These are phyloP conservation scores for Capsella rubella DNA, from an alignment of 441 rosid species.

Conservation along the genomic window DNA sequence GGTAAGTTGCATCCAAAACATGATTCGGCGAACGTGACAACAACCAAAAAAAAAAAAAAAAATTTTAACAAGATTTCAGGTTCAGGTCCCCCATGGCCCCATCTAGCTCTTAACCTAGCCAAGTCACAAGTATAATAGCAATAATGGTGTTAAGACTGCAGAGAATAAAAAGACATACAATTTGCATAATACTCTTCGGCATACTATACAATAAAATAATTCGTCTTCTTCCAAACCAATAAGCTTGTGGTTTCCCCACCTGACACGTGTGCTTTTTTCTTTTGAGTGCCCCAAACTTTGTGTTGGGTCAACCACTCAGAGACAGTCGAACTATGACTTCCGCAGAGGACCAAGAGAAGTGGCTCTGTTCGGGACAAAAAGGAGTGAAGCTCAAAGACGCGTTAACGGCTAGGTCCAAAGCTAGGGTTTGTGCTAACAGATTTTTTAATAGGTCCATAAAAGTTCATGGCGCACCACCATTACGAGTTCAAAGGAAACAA, in stretches of 20 bases:
- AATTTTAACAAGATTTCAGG: slow-evolving; percentile 23
- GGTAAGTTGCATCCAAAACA: slow-evolving; percentile 36
- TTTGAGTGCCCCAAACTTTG: neutral
- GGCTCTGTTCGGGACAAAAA: neutral
- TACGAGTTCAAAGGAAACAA: slow-evolving; percentile 33
- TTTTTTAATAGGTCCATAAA: neutral
- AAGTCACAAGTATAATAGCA: slow-evolving; percentile 8
- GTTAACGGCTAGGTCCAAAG: neutral
- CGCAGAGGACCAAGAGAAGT: neutral
- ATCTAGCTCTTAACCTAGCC: slow-evolving; percentile 16
- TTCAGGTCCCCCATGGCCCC: neutral
- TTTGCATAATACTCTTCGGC: slow-evolving; percentile 32
- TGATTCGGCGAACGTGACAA: slow-evolving; percentile 34
- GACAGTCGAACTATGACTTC: neutral
- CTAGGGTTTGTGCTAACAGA: neutral
- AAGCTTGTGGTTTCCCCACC: slow-evolving; percentile 24
- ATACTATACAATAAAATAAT: neutral
- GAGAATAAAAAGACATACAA: slow-evolving; percentile 11
- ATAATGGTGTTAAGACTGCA: slow-evolving; percentile 19
- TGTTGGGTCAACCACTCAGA: neutral
- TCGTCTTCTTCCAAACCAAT: slow-evolving; percentile 15
- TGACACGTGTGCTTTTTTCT: slow-evolving; percentile 9
- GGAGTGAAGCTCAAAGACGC: neutral
- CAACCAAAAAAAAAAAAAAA: neutral
- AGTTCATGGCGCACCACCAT: slow-evolving; percentile 44